phyloP scores from a whole-genome alignment of 192 early-diverging fungal genomes.

The Backusella macrospora region DNA sequence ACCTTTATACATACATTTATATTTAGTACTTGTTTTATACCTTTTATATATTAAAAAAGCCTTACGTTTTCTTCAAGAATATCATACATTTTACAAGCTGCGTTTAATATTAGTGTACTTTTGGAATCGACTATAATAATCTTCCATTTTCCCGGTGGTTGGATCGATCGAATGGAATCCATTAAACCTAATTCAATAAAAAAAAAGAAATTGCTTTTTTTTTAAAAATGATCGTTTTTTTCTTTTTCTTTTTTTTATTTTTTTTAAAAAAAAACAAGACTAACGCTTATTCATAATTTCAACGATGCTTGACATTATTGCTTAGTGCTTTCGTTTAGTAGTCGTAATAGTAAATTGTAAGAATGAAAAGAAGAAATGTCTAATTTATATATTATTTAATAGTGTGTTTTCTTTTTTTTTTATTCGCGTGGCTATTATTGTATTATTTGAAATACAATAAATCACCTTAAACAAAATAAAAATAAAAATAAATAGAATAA shows the following conservation, averaged over 20 bases:
- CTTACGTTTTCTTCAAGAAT: slow-evolving; percentile 72
- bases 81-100: slow-evolving; percentile 76
- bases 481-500: no score
- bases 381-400: neutral
- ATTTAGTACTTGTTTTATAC: neutral
- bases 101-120: slow-evolving; percentile 70
- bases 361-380: neutral
- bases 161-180: slow-evolving; percentile 78
- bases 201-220: no score
- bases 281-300: slow-evolving; percentile 6
- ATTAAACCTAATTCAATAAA: slow-evolving; percentile 61
- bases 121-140: slow-evolving; percentile 80
- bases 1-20: slow-evolving; percentile 18
- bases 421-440: no score
- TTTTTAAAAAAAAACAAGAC: neutral
- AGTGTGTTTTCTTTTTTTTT: no score
- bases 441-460: no score
- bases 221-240: no score
- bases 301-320: neutral
- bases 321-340: neutral
- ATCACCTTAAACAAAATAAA: no score
- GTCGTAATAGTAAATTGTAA: neutral
- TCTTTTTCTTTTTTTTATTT: no score
- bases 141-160: slow-evolving; percentile 79
- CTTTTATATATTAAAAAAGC: neutral